phyloP scores from a whole-genome alignment of 2,329 filamentous ascomycete species.

The Scedosporium aurantiacum region DNA sequence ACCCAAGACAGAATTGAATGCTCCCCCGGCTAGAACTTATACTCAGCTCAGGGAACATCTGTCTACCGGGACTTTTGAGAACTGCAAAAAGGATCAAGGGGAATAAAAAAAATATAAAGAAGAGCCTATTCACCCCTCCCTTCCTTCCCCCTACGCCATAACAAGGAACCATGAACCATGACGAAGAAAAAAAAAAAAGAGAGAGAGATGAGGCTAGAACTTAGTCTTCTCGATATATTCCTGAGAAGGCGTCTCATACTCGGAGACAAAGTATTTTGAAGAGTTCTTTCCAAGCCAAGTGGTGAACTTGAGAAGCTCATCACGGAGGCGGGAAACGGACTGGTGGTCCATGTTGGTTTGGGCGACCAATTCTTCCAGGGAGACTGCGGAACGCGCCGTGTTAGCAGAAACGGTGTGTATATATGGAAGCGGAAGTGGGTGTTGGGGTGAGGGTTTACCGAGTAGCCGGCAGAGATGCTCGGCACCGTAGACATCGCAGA shows the following conservation, averaged over 20 bases:
- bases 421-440: neutral
- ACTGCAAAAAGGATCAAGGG: too few relatives aligned
- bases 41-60: too few relatives aligned
- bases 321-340: constrained; percentile 75
- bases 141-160: neutral
- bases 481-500: constrained; percentile 78
- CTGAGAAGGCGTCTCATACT: constrained; percentile 62
- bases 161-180: neutral
- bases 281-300: constrained; percentile 73
- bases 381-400: constrained; percentile 17
- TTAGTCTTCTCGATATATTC: constrained; percentile 51
- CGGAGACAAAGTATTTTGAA: constrained; percentile 62
- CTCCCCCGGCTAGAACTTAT: too few relatives aligned
- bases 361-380: constrained; percentile 83
- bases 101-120: neutral
- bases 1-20: too few relatives aligned
- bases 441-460: constrained; percentile 42
- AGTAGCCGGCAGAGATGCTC: constrained; percentile 86
- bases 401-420: neutral
- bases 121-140: neutral
- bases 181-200: neutral
- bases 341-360: constrained; percentile 98
- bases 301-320: constrained; percentile 79
- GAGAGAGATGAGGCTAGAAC: neutral
- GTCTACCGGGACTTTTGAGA: too few relatives aligned